phyloP scores from a whole-genome alignment of 305 asterid species.

The Coffea humblotiana region DNA sequence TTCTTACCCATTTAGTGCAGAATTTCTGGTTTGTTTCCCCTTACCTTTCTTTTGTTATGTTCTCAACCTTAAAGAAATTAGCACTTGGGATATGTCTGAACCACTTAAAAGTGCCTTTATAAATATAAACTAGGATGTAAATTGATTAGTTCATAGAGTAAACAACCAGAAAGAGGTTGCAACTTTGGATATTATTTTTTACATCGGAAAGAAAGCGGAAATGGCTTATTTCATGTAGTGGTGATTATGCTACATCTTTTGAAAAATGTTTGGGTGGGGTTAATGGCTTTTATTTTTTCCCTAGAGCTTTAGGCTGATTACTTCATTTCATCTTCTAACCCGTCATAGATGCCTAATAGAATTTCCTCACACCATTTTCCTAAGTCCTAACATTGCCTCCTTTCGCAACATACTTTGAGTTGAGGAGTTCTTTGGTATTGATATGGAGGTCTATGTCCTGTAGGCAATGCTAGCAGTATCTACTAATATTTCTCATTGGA shows the following conservation, averaged over 20 bases:
- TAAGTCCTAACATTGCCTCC: background rate
- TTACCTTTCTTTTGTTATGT: background rate
- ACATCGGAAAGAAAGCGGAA: background rate
- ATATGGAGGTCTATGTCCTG: background rate
- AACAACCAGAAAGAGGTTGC: background rate
- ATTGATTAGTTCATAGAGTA: background rate
- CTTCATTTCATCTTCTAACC: background rate
- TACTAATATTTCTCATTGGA: background rate
- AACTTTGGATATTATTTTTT: background rate
- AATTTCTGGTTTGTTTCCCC: background rate
- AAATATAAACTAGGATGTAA: background rate
- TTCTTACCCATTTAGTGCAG: background rate
- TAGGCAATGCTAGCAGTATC: background rate
- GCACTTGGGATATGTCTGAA: background rate
- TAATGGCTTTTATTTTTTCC: background rate
- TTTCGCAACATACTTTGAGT: background rate
- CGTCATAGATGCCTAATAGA: background rate
- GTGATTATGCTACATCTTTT: background rate
- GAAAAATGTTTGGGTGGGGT: background rate
- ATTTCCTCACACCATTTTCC: background rate
- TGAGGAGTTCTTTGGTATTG: background rate
- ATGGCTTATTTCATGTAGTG: background rate
- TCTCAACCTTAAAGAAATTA: conserved; percentile 1
- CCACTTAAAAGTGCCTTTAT: background rate
- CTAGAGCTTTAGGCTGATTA: background rate